phyloP scores from a whole-genome alignment of 371 early-diverging fungal genomes.

The Mortierella sp. region DNA sequence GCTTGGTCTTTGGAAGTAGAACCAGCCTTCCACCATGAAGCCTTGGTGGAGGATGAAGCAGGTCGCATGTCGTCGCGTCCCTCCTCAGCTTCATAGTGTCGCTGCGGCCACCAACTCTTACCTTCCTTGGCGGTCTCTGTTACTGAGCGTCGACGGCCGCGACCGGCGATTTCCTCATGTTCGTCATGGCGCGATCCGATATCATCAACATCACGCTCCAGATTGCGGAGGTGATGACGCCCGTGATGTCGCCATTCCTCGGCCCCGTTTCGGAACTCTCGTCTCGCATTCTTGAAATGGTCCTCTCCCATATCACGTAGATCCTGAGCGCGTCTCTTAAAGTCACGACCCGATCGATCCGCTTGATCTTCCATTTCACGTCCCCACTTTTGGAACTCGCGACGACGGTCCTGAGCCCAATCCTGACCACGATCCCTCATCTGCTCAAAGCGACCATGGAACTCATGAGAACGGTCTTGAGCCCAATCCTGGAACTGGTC shows the following conservation, averaged over 20 bases:
- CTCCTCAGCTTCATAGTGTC: constrained; percentile 24
- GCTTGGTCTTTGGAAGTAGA: constrained; percentile 10
- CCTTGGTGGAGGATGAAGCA: not conserved
- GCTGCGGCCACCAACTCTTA: constrained; percentile 35
- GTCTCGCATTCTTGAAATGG: constrained; percentile 11
- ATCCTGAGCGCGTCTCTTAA: constrained; percentile 14
- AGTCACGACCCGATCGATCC: constrained; percentile 8
- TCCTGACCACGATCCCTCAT: constrained; percentile 19
- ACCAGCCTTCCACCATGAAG: constrained; percentile 41
- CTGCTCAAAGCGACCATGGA: constrained; percentile 19
- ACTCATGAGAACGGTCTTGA: constrained; percentile 10
- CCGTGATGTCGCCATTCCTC: constrained; percentile 29
- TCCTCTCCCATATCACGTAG: constrained; percentile 18
- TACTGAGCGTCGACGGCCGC: constrained; percentile 39
- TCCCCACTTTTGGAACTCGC: constrained; percentile 5
- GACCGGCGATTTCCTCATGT: constrained; percentile 15
- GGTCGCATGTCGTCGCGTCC: constrained; percentile 20
- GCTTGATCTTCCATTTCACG: constrained; percentile 13
- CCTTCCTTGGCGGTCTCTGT: constrained; percentile 40
- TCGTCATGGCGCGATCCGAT: constrained; percentile 1
- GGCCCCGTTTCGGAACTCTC: constrained; percentile 22
- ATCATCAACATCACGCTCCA: constrained; percentile 19
- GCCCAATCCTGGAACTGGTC: constrained; percentile 28
- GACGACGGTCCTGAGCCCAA: constrained; percentile 28
- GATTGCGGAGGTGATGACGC: constrained; percentile 16